phyloP scores from a whole-genome alignment of 1,284 basidiomycete species.

The Coniferiporia weirii region DNA sequence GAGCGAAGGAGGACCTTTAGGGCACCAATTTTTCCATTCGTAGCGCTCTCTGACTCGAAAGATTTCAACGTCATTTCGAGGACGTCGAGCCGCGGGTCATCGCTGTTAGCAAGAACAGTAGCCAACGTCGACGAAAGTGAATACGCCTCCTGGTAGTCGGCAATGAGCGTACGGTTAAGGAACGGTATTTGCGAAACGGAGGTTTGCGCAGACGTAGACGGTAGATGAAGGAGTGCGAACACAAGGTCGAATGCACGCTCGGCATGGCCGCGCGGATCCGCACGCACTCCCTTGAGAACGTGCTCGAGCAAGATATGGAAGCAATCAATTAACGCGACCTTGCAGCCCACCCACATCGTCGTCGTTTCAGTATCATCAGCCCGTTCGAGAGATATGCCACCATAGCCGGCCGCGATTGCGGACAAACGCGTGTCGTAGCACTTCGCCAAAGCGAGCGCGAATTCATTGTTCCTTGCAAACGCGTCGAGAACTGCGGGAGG shows the following conservation, averaged over 20 bases:
- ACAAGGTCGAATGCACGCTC: conserved; percentile 52
- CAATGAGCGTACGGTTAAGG: conserved; percentile 57
- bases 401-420: conserved; percentile 25
- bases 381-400: conserved; percentile 48
- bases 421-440: conserved; percentile 55
- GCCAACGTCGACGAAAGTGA: conserved; percentile 46
- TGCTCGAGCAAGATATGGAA: conserved; percentile 55
- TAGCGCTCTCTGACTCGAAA: conserved; percentile 31
- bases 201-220: conserved; percentile 21
- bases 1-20: conserved; percentile 57
- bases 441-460: conserved; percentile 50
- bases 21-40: conserved; percentile 38
- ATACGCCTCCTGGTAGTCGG: conserved; percentile 67
- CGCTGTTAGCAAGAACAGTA: conserved; percentile 41
- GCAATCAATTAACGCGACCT: conserved; percentile 62
- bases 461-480: conserved; percentile 46
- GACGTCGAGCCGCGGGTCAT: conserved; percentile 52
- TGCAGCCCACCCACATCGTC: conserved; percentile 25
- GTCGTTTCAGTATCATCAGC: conserved; percentile 48
- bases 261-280: conserved; percentile 34
- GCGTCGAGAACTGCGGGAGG: conserved; percentile 42
- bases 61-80: conserved; percentile 47
- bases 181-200: conserved; percentile 43
- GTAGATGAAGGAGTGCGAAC: conserved; percentile 46
- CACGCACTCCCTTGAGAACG: conserved; percentile 45